Percentiles rank a stretch among this genome's conserved stretches.
Conservation (phyloP, 2,329 filamentous ascomycete species). For the Claviceps sp. region DNA sequence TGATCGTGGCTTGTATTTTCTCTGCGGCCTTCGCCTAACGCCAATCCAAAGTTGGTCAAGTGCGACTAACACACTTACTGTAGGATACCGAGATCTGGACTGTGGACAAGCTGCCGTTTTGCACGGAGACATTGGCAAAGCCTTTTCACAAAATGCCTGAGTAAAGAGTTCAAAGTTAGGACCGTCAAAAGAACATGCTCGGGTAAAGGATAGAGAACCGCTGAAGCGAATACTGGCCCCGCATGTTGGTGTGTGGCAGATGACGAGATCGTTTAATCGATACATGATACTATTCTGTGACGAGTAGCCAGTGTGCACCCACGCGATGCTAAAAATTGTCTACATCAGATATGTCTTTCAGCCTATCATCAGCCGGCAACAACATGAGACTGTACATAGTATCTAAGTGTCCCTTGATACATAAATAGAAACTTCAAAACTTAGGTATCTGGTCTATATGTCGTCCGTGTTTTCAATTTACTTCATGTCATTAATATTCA, state of each 20-base stretch:
- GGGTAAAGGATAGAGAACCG: too few species aligned
- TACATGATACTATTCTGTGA: too few species aligned
- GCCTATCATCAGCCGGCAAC: too few species aligned
- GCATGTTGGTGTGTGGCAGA: background rate
- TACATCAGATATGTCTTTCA: too few species aligned
- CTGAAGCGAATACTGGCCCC: background rate
- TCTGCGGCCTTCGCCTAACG: background rate
- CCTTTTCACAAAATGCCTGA: conserved; percentile 51
- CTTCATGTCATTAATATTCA: background rate
- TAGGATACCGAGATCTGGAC: conserved; percentile 59
- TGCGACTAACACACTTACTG: background rate
- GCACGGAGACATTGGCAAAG: conserved; percentile 50
- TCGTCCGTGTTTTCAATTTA: background rate
- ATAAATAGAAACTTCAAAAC: background rate
- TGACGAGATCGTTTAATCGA: background rate
- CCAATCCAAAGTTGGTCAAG: background rate
- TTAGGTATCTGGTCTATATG: background rate
- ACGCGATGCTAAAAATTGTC: too few species aligned
- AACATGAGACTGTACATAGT: background rate
- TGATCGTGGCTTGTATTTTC: background rate
- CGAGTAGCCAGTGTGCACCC: background rate
- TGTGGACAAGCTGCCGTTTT: conserved; percentile 54
- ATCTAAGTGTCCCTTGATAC: background rate
- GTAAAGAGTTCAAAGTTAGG: conserved; percentile 18
- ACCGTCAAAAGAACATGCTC: too few species aligned